A percentile compares a stretch with the other conserved stretches of the same genome.
phyloP scores from a whole-genome alignment of 352 stramenopile species.

The Pythium chondricola region DNA sequence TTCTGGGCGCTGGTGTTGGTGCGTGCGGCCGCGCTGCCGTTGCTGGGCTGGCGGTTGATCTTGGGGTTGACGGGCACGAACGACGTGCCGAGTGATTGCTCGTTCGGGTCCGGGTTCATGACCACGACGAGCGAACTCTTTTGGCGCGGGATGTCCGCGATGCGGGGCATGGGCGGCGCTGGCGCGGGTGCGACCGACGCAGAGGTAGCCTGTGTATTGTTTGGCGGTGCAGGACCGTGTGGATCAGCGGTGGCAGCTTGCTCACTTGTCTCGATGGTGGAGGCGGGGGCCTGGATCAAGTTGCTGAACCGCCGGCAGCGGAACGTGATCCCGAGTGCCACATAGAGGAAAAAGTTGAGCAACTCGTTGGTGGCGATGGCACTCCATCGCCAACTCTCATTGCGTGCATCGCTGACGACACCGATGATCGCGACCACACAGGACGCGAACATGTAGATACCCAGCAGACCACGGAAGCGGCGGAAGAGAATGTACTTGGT shows the following conservation, averaged over 20 bases:
- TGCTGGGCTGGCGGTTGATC: background rate
- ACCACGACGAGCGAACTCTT: slow-evolving; percentile 22
- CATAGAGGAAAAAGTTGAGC: slow-evolving; percentile 36
- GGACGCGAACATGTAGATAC: slow-evolving; percentile 45
- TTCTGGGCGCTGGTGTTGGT: background rate
- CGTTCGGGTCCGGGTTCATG: slow-evolving; percentile 18
- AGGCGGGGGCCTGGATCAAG: slow-evolving; percentile 25
- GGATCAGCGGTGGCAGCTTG: background rate
- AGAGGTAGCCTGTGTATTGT: background rate
- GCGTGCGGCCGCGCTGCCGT: background rate
- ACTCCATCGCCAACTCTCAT: slow-evolving; percentile 28
- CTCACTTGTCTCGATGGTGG: background rate
- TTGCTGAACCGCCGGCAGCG: slow-evolving; percentile 48
- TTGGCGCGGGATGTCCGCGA: slow-evolving; percentile 1
- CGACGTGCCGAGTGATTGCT: slow-evolving; percentile 21
- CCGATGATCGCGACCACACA: slow-evolving; percentile 37
- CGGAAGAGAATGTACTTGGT: slow-evolving; percentile 63
- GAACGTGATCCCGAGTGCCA: slow-evolving; percentile 47
- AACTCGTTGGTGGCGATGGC: slow-evolving; percentile 30
- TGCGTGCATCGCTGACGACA: slow-evolving; percentile 33
- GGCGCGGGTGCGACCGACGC: slow-evolving; percentile 15
- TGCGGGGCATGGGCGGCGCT: background rate
- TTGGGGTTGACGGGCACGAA: slow-evolving; percentile 21
- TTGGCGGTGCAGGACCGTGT: background rate
- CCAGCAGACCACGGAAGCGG: slow-evolving; percentile 38